Evolutionary conservation across 1,139 yeast species (phyloP), one percentile per base, ranked within the genome.

Genomic region (Geotrichum armillariae): DNA sequence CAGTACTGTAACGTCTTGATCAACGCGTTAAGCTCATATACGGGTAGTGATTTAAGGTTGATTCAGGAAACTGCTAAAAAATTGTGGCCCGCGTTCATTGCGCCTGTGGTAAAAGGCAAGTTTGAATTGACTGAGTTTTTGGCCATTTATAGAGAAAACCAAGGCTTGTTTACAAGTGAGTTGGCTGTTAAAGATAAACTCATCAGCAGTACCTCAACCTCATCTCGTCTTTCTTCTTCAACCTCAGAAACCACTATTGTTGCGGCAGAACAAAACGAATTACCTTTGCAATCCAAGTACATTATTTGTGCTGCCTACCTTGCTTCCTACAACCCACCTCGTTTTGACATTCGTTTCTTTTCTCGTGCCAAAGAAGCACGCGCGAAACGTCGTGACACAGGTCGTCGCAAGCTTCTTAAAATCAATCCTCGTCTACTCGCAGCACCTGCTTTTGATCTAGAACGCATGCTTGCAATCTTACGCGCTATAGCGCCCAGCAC

Each of bases 251-350:
- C 31, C 16, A 12, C 5, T n/a, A 12, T 12, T 11, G 11, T 16
- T 7, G 21, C 22, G 21, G 17, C 29, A 23, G 25, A 12, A 11
- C 27, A 38, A 22, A 11, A 31, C 46, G 61, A 57, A 14, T 68
- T 83, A 52, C 82, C 88, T 0, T 62, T 66, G 11, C 74, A 76
- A 50, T 76, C 87, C n/a, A 82, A 82, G 61, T 82, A 72, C 59
- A 68, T 85, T 2, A 66, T 85, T 21, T 73, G 85, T 47, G 87
- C 91, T 1, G 81, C 88, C 0, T 85, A 82, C 59, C 69, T 85
- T 49, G 90, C 91, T 0, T 83, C 91, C 1, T 82, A 76, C 60
- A 79, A 79, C 46, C 80, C 81, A 4, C 79, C 82, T 3, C 77
- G 77, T 54, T 71, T 73, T 55, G 94, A 85, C 62, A 70, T 79